Evolutionary conservation across 805 yeast species (phyloP), one percentile per base, ranked within the genome.

Genomic region (Hyphopichia homilentoma): DNA sequence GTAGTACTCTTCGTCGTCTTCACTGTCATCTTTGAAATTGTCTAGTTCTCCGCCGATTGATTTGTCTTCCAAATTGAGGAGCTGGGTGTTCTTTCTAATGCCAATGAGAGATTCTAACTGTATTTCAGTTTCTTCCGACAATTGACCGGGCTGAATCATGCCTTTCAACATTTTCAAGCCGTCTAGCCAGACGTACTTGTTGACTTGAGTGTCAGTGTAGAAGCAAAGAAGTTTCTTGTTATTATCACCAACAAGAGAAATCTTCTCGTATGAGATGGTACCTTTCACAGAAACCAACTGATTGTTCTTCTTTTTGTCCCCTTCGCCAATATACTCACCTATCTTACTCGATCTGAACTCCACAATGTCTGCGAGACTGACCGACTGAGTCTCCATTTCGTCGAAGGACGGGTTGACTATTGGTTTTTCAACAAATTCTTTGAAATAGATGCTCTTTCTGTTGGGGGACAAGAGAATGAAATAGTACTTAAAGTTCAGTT

Each of bases 121-220:
- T 17, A 48, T 48, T 13, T 57, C 54, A 6, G 73, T 65, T 20
- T 65, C 69, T 7, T 34, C 40, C 0, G 69, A 62, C 20, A 65
- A 52, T 21, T 57, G 54, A 12, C 59, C 60, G 1, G 52, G 49
- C 14, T 51, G 51, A 3, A 45, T 50, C 40, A 49, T 44, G 4
- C 65, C 67, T 39, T 57, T 59, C 42, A 65, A 60, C 67, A 66
- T 59, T 46, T 75, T 77, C 34, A 85, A 54, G 0, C 94, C 95
- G 57, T 86, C 95, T 21, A 81, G 60, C 94, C 94, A 86, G 6
- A 79, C 74, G 33, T 73, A 75, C 26, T 81, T 77, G 30, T 76
- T 70, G 29, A 81, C 85, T 41, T 73, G 72, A 1, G 85, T 80
- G 37, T 83, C 89, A 9, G 84, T 74, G 50, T 71, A 84, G 45